These are phyloP conservation scores for Prillingera fragicola DNA, from an alignment of 1,284 basidiomycete species.

Conservation along the genomic window DNA sequence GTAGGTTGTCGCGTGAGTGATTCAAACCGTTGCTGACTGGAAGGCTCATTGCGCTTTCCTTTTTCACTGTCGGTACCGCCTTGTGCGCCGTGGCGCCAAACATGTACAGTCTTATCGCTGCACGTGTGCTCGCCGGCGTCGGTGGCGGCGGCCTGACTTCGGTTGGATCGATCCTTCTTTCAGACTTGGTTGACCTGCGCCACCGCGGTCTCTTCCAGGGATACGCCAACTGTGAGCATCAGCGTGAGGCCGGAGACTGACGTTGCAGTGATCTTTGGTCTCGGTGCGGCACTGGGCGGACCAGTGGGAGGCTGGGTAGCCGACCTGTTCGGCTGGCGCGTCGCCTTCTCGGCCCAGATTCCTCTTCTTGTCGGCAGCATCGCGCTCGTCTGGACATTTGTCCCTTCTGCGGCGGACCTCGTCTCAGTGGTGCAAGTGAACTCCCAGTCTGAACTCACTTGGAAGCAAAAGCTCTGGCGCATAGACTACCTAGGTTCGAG, in stretches of 20 bases:
- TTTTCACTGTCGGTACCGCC: conserved; percentile 76
- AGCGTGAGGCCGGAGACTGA: background rate
- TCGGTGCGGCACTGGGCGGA: conserved; percentile 65
- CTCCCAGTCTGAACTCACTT: conserved; percentile 59
- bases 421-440: conserved; percentile 52
- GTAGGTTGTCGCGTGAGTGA: too few species aligned
- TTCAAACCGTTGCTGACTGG: too few species aligned
- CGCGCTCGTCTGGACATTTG: conserved; percentile 8
- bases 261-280: conserved; percentile 4
- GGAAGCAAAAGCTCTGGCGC: conserved; percentile 60
- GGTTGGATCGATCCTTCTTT: conserved; percentile 39
- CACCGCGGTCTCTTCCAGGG: conserved; percentile 85
- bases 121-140: conserved; percentile 77
- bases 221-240: conserved; percentile 59
- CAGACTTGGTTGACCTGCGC: conserved; percentile 61
- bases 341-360: conserved; percentile 40
- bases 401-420: conserved; percentile 7
- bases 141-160: conserved; percentile 55
- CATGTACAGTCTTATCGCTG: conserved; percentile 70
- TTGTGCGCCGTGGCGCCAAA: conserved; percentile 75
- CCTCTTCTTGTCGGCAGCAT: conserved; percentile 17
- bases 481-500: conserved; percentile 77
- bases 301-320: conserved; percentile 81
- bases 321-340: conserved; percentile 69
- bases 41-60: conserved; percentile 63